Evolutionary conservation across 495 filamentous ascomycete species (phyloP).

Genomic region (Pseudoneurospora amorphoporcata): DNA sequence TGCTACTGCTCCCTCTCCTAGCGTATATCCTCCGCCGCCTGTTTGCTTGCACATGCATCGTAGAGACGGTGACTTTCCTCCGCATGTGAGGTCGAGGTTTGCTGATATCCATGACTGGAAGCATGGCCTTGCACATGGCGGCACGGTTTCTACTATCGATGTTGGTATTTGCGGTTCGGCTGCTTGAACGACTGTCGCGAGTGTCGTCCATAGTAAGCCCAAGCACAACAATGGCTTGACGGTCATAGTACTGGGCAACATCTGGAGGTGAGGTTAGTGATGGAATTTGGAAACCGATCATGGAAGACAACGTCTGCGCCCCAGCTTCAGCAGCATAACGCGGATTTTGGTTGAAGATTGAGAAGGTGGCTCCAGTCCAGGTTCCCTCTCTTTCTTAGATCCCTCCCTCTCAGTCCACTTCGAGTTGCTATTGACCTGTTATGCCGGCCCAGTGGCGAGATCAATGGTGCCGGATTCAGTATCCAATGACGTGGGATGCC

Average conservation of each 20-base stretch:
- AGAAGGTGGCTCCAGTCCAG: neutral
- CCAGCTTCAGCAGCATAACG: neutral
- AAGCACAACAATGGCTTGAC: slow-evolving; percentile 23
- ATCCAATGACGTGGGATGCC: slow-evolving; percentile 10
- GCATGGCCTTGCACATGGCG: slow-evolving; percentile 54
- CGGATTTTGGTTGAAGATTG: neutral
- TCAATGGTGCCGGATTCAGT: slow-evolving; percentile 8
- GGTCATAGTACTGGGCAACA: slow-evolving; percentile 36
- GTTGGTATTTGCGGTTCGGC: slow-evolving; percentile 14
- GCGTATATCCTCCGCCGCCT: slow-evolving; percentile 51
- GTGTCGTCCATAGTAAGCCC: slow-evolving; percentile 26
- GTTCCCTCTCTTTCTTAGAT: neutral
- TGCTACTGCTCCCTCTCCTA: slow-evolving; percentile 58
- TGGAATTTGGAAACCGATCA: neutral
- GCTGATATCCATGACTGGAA: slow-evolving; percentile 49
- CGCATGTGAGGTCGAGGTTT: slow-evolving; percentile 44
- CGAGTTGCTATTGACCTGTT: neutral
- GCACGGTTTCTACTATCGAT: slow-evolving; percentile 42
- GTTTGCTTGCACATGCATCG: slow-evolving; percentile 52
- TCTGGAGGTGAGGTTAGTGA: slow-evolving; percentile 17
- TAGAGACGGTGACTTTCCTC: slow-evolving; percentile 40
- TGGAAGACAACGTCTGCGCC: neutral
- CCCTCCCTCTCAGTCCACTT: neutral
- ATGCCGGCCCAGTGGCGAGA: neutral
- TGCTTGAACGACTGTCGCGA: slow-evolving; percentile 13